Evolutionary conservation across 257 asterid genomes (phyloP).

Genomic region (Leptodermis oblonga): DNA sequence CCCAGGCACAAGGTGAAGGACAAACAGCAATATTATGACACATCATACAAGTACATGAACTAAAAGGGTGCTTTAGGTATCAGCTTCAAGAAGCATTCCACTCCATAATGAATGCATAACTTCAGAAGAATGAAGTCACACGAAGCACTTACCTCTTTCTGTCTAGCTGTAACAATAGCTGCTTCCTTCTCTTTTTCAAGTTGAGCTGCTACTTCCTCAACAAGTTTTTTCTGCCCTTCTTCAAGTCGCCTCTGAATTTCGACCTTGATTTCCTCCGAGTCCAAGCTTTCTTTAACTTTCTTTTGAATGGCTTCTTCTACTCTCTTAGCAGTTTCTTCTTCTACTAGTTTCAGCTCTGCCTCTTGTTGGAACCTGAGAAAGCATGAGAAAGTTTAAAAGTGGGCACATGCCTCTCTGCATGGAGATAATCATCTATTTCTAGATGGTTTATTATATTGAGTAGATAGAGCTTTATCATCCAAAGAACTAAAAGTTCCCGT

Average conservation of each 20-base stretch:
- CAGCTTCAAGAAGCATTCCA: neutral
- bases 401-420: conserved; percentile 8
- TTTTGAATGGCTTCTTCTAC: conserved; percentile 66
- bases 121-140: neutral
- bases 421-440: neutral
- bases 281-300: conserved; percentile 78
- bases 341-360: conserved; percentile 81
- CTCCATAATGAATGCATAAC: neutral
- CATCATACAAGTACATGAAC: neutral
- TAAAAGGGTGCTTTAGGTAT: neutral
- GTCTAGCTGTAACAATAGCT: conserved; percentile 55
- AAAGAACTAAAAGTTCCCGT: neutral
- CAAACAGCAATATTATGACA: neutral
- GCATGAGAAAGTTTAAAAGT: conserved; percentile 28
- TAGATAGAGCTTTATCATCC: neutral
- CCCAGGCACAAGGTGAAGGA: neutral
- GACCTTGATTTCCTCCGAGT: conserved; percentile 50
- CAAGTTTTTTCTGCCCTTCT: conserved; percentile 84
- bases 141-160: conserved; percentile 62
- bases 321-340: conserved; percentile 94
- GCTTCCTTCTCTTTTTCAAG: conserved; percentile 80
- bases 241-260: conserved; percentile 61
- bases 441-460: neutral
- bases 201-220: conserved; percentile 71
- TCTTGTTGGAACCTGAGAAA: conserved; percentile 80